Base-by-base conservation (phyloP, 1,139 yeast species). In the Saccharomyces hybrid region DNA sequence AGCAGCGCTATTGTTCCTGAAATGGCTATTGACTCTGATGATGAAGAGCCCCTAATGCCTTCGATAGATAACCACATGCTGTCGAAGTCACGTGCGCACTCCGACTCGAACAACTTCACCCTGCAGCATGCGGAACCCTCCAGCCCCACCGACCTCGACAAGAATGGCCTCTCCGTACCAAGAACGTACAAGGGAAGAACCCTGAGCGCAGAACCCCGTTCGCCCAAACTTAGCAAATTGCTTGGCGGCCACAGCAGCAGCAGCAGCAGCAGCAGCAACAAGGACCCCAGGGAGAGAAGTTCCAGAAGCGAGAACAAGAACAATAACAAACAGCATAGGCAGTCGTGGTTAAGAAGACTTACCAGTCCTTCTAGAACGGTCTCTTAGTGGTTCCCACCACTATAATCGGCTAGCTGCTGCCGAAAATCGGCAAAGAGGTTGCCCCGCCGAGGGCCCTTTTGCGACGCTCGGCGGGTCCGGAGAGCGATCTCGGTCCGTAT, bases 271-370 rank as follows among this genome's bases (percentile, higher is more conserved):
- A 16, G 42, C 23, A 7, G 13, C 23, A 14, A 14, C 4, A 38
- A 38, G 3, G 25, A 38, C 25, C 44, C n/a, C 13, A 38, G 7
- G 13, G 44, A 38, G 11, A 38, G 44, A 5, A 13, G 9, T 5
- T 6, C 44, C 11, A 38, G 44, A 16, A 38, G 44, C 44, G 26
- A 38, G 7, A 4, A 38, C 11, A 38, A 49, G 32, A 23, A 2
- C 11, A 49, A 38, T 2, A 11, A 38, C 25, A 38, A 38, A 38
- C 44, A 38, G 25, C 44, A 20, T 20, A 20, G 44, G 13, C 44
- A 38, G 44, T 38, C 44, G 44, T 38, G 44, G 44, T 38, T 38
- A 16, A 38, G 53, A 48, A 51, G 48, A 14, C 53, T 49, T 47
- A 49, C 32, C 13, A 23, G 29, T 13, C 49, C 49, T 34, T 14